Evolutionary conservation across 2,329 filamentous ascomycete species (phyloP).

Genomic region (Trichoderma arundinaceum): DNA sequence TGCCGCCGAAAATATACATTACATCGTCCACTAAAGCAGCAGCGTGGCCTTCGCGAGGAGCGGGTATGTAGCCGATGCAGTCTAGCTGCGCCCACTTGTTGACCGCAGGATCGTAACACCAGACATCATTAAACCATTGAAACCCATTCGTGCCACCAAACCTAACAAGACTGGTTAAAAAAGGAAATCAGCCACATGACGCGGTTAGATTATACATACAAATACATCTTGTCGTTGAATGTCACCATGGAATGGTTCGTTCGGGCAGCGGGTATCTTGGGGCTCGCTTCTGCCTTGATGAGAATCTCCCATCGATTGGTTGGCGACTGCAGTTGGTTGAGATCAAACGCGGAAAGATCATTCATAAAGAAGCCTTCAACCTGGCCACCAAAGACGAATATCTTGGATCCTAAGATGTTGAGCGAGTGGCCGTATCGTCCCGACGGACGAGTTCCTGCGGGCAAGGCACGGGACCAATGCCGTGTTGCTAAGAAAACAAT

Average conservation of each 20-base stretch:
- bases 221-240: slow-evolving; percentile 89
- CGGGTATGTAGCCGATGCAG: slow-evolving; percentile 96
- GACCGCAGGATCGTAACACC: slow-evolving; percentile 85
- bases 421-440: slow-evolving; percentile 95
- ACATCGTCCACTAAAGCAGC: slow-evolving; percentile 93
- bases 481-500: slow-evolving; percentile 73
- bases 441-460: slow-evolving; percentile 81
- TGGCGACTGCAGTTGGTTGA: slow-evolving; percentile 91
- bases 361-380: slow-evolving; percentile 99
- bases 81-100: slow-evolving; percentile 90
- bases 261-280: slow-evolving; percentile 76
- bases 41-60: slow-evolving; percentile 91
- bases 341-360: slow-evolving; percentile 90
- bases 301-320: slow-evolving; percentile 94
- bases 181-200: background rate
- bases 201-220: slow-evolving; percentile 63
- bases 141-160: slow-evolving; percentile 97
- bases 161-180: slow-evolving; percentile 51
- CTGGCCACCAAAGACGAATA: slow-evolving; percentile 96
- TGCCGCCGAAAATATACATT: slow-evolving; percentile 98
- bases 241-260: slow-evolving; percentile 95
- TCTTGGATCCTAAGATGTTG: slow-evolving; percentile 95
- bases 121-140: slow-evolving; percentile 99
- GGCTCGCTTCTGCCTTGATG: slow-evolving; percentile 65
- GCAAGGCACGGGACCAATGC: slow-evolving; percentile 95